Conservation (phyloP, 306 rosid species). For the Fragaria iinumae region DNA sequence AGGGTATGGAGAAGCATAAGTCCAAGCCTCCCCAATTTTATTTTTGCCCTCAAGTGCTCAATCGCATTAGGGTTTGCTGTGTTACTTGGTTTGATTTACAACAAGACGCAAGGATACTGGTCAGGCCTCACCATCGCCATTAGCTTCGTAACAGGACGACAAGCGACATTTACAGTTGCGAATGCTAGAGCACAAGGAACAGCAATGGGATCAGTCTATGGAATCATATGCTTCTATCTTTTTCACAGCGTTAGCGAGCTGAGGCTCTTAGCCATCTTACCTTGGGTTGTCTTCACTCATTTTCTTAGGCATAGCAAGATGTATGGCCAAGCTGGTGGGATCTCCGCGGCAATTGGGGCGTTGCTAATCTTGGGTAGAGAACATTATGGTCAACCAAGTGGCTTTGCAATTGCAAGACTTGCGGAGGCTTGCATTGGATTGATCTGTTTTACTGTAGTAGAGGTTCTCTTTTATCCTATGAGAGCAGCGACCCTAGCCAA, state of each 20-base stretch:
- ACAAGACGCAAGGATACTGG: conserved; percentile 61
- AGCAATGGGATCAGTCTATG: conserved; percentile 72
- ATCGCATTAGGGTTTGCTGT: conserved; percentile 66
- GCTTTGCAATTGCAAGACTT: conserved; percentile 66
- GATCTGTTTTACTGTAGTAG: conserved; percentile 49
- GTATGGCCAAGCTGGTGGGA: conserved; percentile 86
- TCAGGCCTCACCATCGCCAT: conserved; percentile 71
- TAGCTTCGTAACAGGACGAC: conserved; percentile 51
- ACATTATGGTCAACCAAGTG: conserved; percentile 49
- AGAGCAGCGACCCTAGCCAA: conserved; percentile 72
- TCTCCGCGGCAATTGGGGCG: conserved; percentile 71
- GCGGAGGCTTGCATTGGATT: conserved; percentile 68
- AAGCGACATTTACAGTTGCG: conserved; percentile 56
- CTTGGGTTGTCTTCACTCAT: conserved; percentile 63
- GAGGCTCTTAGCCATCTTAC: conserved; percentile 53
- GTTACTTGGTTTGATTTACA: conserved; percentile 58
- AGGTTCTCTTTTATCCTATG: conserved; percentile 45
- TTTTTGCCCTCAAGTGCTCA: conserved; percentile 71
- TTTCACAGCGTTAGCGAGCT: conserved; percentile 32
- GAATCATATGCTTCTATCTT: conserved; percentile 51
- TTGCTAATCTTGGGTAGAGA: conserved; percentile 69
- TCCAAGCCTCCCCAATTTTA: conserved; percentile 39
- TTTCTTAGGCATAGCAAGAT: conserved; percentile 65
- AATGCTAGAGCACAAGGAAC: conserved; percentile 83
- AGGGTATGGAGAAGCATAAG: conserved; percentile 30